Evolutionary conservation across 225 moss, liverwort and hornwort species (phyloP).

Genomic region (Bryoerythrophyllum caledonicum): DNA sequence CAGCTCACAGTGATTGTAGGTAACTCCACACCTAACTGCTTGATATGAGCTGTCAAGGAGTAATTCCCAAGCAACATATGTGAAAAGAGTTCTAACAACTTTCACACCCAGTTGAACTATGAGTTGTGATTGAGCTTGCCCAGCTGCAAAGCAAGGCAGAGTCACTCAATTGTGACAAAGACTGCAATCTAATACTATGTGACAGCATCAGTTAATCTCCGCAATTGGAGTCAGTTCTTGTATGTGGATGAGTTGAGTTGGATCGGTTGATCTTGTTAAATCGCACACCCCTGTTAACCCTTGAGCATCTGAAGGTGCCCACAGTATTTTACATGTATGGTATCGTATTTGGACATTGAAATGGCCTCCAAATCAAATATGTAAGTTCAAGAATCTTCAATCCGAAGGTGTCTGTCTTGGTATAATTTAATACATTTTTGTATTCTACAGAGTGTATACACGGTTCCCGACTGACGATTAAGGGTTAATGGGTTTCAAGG

Average conservation of each 20-base stretch:
- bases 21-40: background rate
- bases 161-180: background rate
- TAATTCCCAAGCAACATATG: background rate
- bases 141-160: background rate
- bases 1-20: background rate
- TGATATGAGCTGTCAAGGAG: slow-evolving; percentile 1
- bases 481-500: too few relatives aligned
- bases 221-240: background rate
- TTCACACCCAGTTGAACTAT: background rate
- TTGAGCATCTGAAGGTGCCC: too few relatives aligned
- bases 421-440: too few relatives aligned
- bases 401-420: too few relatives aligned
- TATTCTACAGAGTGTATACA: too few relatives aligned
- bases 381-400: too few relatives aligned
- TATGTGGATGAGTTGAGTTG: background rate
- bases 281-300: too few relatives aligned
- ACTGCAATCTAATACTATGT: background rate
- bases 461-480: too few relatives aligned
- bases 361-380: too few relatives aligned
- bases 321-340: too few relatives aligned
- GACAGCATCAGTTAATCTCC: background rate
- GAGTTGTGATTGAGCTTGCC: background rate
- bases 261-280: too few relatives aligned
- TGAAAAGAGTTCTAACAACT: background rate
- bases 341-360: too few relatives aligned